These are phyloP conservation scores for Acacia crassicarpa DNA, from an alignment of 306 rosid species.

Conservation along the genomic window DNA sequence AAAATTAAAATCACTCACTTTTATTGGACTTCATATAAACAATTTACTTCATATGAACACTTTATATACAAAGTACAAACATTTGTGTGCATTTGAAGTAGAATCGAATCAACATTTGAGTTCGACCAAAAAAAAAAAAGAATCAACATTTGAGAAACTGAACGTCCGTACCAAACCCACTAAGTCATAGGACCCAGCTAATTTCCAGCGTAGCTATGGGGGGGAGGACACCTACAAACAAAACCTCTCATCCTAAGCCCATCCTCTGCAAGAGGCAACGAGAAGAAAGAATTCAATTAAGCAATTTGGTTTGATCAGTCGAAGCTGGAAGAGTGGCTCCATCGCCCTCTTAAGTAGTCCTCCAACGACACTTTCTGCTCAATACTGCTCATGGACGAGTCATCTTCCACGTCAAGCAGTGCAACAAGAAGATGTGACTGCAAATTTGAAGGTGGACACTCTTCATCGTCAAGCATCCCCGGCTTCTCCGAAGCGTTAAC, in stretches of 20 bases:
- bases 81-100: conserved; percentile 6
- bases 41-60: conserved; percentile 2
- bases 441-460: conserved; percentile 62
- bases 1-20: not conserved
- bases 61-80: conserved; percentile 24
- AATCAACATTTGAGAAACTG: conserved; percentile 17
- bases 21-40: not conserved
- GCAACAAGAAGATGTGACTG: conserved; percentile 90
- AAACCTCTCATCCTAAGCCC: conserved; percentile 93
- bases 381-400: conserved; percentile 82
- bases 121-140: no score
- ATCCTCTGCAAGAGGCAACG: not conserved
- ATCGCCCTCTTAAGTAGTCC: conserved; percentile 85
- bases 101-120: not conserved
- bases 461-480: conserved; percentile 56
- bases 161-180: conserved; percentile 18
- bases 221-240: conserved; percentile 78
- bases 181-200: conserved; percentile 24
- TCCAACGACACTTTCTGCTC: conserved; percentile 77
- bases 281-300: conserved; percentile 19
- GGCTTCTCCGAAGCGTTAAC: conserved; percentile 44
- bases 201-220: conserved; percentile 38
- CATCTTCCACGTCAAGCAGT: conserved; percentile 89
- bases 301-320: conserved; percentile 56
- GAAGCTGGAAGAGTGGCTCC: conserved; percentile 93